These are phyloP conservation scores for Andrographis paniculata DNA, from an alignment of 305 asterid species.

Conservation along the genomic window DNA sequence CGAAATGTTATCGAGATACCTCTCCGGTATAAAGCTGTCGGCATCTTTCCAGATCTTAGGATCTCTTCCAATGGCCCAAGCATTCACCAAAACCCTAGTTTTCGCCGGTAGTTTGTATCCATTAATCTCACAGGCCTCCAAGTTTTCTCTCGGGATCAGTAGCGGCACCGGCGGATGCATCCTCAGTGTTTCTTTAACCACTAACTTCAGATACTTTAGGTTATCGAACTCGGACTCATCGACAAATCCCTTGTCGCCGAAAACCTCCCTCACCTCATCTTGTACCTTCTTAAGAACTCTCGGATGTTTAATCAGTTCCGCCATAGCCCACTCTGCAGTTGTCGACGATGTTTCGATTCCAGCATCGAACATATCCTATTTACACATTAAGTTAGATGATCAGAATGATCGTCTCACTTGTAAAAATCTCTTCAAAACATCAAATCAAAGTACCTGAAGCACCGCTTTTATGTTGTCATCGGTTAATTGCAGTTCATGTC, in stretches of 20 bases:
- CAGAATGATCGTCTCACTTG: too few relatives aligned
- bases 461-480: background rate
- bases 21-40: conserved; percentile 2
- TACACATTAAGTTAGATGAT: background rate
- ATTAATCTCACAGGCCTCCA: background rate
- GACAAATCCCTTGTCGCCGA: background rate
- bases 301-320: conserved; percentile 1
- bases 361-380: conserved; percentile 7
- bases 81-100: background rate
- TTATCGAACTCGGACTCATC: background rate
- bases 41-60: background rate
- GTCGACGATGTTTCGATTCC: conserved; percentile 6
- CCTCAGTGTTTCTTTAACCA: background rate
- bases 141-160: background rate
- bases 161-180: conserved; percentile 9
- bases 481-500: background rate
- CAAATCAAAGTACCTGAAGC: too few relatives aligned
- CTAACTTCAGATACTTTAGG: background rate
- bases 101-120: conserved; percentile 4
- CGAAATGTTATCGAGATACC: background rate
- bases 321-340: background rate
- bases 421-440: too few relatives aligned
- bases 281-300: background rate
- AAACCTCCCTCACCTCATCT: background rate
- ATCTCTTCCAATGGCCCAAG: background rate